Evolutionary conservation across 176 grass and related monocot species (phyloP), one percentile per base, ranked within the genome.

Genomic region (Echinochloa phyllopogon): DNA sequence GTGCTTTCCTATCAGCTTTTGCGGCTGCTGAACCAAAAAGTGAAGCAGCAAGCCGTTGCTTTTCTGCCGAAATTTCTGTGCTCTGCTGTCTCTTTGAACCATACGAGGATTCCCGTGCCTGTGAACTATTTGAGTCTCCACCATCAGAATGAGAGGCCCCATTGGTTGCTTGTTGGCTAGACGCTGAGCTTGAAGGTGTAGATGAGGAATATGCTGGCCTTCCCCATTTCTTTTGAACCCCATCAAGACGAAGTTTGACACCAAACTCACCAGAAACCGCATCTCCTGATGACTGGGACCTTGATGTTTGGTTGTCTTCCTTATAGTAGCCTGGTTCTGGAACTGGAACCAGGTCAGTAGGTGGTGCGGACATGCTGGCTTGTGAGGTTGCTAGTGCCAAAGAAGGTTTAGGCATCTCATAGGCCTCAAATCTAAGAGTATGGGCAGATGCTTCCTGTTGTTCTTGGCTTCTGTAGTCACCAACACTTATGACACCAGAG

Each of bases 191-290:
- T 84, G 94, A 96, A 83, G 94, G 85, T 69, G 82, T 87, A 4
- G 94, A 91, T 49, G 97, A 87, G 48, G 93, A 84, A 94, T 99
- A 99, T 8, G 88, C 86, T 77, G 90, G 92, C 58, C 62, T 92
- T 27, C 97, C 97, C 97, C 97, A 99, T 64, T 99, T 99, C 86
- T 91, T 99, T 40, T 96, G 94, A 89, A 99, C 94, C 27, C 97
- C 97, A 40, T 94, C 97, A 70, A 99, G 91, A 44, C 92, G 92
- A 83, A 99, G 93, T 58, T 87, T 95, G 48, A 82, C 53, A 82
- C 89, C 89, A 81, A 87, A 78, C 79, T 94, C 97, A 65, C 89
- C 88, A 49, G 91, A 92, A 80, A 90, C 81, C 40, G 88, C 61
- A 74, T 91, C 92, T 33, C 74, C 69, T 62, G 85, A 81, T 10